Base-by-base conservation (phyloP, 371 early-diverging fungal species). In the Apophysomyces elegans region DNA sequence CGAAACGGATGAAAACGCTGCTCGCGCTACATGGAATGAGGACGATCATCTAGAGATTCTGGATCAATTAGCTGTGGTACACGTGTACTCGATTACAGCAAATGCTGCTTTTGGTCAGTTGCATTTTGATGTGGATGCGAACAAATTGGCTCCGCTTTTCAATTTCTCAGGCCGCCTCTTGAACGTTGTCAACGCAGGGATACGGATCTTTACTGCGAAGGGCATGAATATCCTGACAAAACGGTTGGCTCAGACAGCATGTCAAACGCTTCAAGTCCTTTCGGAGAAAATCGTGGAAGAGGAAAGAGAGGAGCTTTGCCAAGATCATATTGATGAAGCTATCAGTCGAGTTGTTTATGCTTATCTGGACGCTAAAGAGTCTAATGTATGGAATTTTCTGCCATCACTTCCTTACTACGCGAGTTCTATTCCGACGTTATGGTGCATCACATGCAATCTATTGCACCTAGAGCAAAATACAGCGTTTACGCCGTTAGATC, bases 41-140 rank as follows among this genome's bases (percentile, higher is more conserved):
- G 89, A 90, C 43, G 90, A 91, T 61, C 88, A 81, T 67, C 58
- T 84, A 5, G 76, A 71, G 0, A 66, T 84, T 7, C 61, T 91
- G 45, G 87, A 86, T 67, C 92, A 91, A 65, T 70, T 91, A 63
- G 85, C 85, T 14, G 63, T 88, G 0, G 71, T 80, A 5, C 67
- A 63, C 18, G 61, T 56, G 1, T 74, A 65, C 21, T 65, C 59
- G 39, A 61, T 47, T 7, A 50, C 72, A 8, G 21, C 68, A 0
- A 66, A 67, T 4, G 62, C 59, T 0, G 26, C 60, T 4, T 43
- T 62, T 16, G 36, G 46, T 5, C 41, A 58, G 14, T 45, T 35
- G 13, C 18, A 47, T 16, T 41, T 5, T n/a, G 37, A 56, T 6
- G 44, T 44, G 1, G 50, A 35, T 14, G 59, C 54, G 32, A 43